A percentile compares a stretch with the other conserved stretches of the same genome.
Conservation (phyloP, 1,284 basidiomycete genomes). For the Crucibulum cyathiforme region DNA sequence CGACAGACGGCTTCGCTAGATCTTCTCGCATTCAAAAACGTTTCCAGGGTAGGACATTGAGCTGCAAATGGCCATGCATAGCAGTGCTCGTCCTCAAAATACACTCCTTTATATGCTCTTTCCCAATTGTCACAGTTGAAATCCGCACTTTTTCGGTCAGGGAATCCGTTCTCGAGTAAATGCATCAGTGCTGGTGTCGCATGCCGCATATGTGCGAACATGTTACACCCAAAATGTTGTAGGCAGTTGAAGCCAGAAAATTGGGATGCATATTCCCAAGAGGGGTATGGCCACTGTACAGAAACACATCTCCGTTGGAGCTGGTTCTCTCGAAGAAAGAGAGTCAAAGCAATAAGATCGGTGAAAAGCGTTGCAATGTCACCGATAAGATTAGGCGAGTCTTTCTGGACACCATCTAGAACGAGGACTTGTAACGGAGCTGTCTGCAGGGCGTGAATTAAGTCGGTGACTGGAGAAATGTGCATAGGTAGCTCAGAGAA, state of each 20-base stretch:
- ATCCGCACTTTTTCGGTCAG: too few species aligned
- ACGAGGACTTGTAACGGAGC: neutral
- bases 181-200: too few species aligned
- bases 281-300: neutral
- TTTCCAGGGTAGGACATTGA: too few species aligned
- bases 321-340: neutral
- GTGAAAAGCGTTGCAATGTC: neutral
- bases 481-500: neutral
- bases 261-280: neutral
- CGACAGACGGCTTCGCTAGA: too few species aligned
- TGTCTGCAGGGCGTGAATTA: neutral
- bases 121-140: too few species aligned
- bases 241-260: neutral
- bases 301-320: neutral
- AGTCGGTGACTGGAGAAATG: neutral
- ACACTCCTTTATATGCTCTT: too few species aligned
- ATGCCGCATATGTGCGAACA: too few species aligned
- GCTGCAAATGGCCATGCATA: too few species aligned
- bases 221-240: too few species aligned
- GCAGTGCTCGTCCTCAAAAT: too few species aligned
- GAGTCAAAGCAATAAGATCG: neutral
- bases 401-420: neutral
- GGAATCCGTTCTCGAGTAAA: too few species aligned
- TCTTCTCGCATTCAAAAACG: too few species aligned
- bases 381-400: neutral